Conservation (phyloP, 257 asterid genomes). For the Solanum chiquidenum region DNA sequence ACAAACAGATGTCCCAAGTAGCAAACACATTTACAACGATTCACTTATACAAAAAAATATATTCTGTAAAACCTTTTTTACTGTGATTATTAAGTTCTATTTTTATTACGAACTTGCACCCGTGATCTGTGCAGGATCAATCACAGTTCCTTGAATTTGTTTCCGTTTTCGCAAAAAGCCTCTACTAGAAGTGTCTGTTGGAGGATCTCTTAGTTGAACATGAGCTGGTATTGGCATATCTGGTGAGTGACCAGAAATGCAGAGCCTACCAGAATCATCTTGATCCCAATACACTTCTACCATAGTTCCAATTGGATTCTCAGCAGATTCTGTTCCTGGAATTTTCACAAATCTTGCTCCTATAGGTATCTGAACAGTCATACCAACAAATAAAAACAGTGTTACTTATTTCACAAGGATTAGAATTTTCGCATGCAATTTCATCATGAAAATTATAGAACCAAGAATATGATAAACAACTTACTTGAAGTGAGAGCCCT, state of each 20-base stretch:
- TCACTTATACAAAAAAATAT: not conserved
- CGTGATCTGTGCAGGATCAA: slow-evolving; percentile 58
- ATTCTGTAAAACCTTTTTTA: not conserved
- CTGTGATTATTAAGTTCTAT: not conserved
- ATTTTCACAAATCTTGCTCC: slow-evolving; percentile 73
- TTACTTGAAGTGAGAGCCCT: slow-evolving; percentile 56
- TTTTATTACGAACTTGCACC: not conserved
- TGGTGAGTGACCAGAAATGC: slow-evolving; percentile 61
- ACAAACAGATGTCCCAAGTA: not conserved
- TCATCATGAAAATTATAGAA: not conserved
- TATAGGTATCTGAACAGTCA: slow-evolving; percentile 47
- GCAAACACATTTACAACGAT: not conserved
- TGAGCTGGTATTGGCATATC: slow-evolving; percentile 56
- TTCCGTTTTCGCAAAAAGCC: slow-evolving; percentile 14
- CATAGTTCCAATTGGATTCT: slow-evolving; percentile 53
- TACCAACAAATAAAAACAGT: not conserved
- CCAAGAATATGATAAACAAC: not conserved
- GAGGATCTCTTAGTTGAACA: slow-evolving; percentile 23
- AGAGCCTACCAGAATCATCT: slow-evolving; percentile 80
- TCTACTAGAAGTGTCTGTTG: slow-evolving; percentile 18
- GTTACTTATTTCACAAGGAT: not conserved
- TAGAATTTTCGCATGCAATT: not conserved
- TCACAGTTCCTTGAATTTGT: slow-evolving; percentile 44
- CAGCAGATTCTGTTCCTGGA: slow-evolving; percentile 60
- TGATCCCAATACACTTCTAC: slow-evolving; percentile 85